These are phyloP conservation scores for Aegilops longissima DNA, from an alignment of 176 grass and related monocot genomes.

Conservation along the genomic window DNA sequence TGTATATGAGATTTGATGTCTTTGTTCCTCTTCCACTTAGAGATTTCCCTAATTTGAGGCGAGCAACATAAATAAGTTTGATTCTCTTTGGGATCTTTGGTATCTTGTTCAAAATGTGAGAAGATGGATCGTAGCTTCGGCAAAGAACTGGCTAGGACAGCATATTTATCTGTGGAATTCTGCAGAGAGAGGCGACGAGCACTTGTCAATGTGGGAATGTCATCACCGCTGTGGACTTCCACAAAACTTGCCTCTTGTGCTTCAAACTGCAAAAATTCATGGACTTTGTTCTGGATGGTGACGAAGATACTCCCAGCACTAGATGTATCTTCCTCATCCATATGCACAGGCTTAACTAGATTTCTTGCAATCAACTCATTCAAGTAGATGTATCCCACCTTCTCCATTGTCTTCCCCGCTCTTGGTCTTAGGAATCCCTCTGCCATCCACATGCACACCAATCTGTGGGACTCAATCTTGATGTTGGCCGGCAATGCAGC, in stretches of 20 bases:
- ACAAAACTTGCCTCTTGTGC: constrained; percentile 45
- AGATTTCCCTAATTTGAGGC: too few species aligned
- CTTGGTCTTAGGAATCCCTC: constrained; percentile 39
- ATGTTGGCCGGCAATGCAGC: constrained; percentile 31
- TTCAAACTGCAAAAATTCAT: constrained; percentile 27
- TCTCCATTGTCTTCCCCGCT: constrained; percentile 29
- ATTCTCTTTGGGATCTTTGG: too few species aligned
- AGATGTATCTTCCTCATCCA: constrained; percentile 2
- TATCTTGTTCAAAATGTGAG: constrained; percentile 7
- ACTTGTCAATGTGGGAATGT: constrained; percentile 21
- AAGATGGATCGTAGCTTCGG: constrained; percentile 38
- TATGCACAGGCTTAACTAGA: background rate
- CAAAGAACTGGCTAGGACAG: background rate
- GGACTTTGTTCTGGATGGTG: constrained; percentile 37
- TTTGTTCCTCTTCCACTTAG: background rate
- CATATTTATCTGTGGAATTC: constrained; percentile 43
- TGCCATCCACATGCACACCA: constrained; percentile 44
- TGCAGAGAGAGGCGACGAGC: constrained; percentile 37
- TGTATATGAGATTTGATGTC: background rate
- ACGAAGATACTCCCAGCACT: background rate
- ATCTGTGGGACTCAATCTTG: background rate
- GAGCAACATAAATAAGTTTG: too few species aligned
- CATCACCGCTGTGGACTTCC: constrained; percentile 13
- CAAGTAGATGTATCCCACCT: constrained; percentile 27
- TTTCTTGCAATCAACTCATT: constrained; percentile 35